phyloP scores from a whole-genome alignment of 768 basidiomycete species.

The Lentinula detonsa region DNA sequence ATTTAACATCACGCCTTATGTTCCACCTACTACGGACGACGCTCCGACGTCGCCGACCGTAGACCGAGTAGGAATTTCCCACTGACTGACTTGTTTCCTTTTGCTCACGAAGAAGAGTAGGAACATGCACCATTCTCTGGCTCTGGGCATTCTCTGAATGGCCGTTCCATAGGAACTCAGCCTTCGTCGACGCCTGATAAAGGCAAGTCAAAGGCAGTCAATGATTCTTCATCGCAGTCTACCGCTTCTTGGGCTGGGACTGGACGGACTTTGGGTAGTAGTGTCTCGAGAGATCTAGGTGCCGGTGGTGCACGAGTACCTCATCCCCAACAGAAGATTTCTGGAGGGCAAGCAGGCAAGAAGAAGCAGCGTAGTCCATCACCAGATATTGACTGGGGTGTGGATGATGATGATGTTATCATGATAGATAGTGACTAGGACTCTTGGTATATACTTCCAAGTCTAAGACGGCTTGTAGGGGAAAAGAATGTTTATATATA shows the following conservation, averaged over 20 bases:
- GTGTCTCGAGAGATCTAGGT: conserved; percentile 32
- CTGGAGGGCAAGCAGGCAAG: conserved; percentile 26
- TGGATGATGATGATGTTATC: conserved; percentile 78
- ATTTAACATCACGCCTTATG: conserved; percentile 73
- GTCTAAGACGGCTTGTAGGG: no score
- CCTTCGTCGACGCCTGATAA: conserved; percentile 28
- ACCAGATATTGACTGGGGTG: conserved; percentile 65
- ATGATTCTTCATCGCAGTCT: conserved; percentile 25
- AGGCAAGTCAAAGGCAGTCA: conserved; percentile 50
- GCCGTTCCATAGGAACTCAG: conserved; percentile 28
- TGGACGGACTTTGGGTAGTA: conserved; percentile 47
- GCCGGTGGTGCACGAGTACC: conserved; percentile 52
- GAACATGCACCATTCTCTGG: conserved; percentile 52
- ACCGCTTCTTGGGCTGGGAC: conserved; percentile 32
- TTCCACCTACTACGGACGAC: conserved; percentile 34
- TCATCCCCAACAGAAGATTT: conserved; percentile 32
- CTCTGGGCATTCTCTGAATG: conserved; percentile 61
- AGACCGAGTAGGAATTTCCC: conserved; percentile 22
- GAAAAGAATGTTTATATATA: no score
- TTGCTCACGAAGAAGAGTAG: conserved; percentile 14
- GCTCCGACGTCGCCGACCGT: conserved; percentile 23
- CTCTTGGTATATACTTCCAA: not conserved
- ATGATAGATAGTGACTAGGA: conserved; percentile 75
- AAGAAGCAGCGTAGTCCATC: conserved; percentile 50
- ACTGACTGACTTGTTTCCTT: not conserved